Base-by-base conservation (phyloP, 495 filamentous ascomycete species). In the Aspergillus cavernicola region DNA sequence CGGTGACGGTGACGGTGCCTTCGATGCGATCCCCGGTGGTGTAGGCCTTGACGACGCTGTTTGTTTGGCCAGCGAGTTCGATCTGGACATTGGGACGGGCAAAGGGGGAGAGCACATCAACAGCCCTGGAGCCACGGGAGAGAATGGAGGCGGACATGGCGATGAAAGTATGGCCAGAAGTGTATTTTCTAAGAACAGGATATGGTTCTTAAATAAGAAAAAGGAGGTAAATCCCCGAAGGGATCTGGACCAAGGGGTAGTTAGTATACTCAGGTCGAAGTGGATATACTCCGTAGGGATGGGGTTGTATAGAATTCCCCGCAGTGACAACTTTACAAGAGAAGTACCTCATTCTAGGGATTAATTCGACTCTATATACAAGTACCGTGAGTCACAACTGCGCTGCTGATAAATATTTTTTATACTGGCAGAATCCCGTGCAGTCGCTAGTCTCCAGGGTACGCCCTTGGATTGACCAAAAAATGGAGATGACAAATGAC, bases 1-100 rank as follows among this genome's bases (percentile, higher is more conserved):
- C 76, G 23, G 83, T 85, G 55, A 90, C 74, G 6, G 70, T 67
- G 2, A 80, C 83, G 22, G 71, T 74, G 7, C 86, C 85, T 44
- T 81, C 67, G 42, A 87, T 80, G 23, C 67, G 65, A 55, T 87
- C 84, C 47, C 78, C 69, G 1, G 83, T 85, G 8, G 80, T 84
- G 61, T 80, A 86, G 13, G 76, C 73, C 19, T 60, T 75, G 47
- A 76, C 67, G 22, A 72, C 13, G 23, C 11, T 72, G 20, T 64
- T 56, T 15, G 47, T 59, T 39, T 75, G 72, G n/a, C 59, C 62
- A 5, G 18, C 53, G 5, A 77, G 55, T 10, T 62, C 50, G 36
- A 77, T 72, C 5, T 64, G 57, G 39, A 77, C 55, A 29, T 68
- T 67, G 7, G 70, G 71, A 15, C 63, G 63, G 3, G 61, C 58